These are phyloP conservation scores for Dictyostelium firmibasis DNA, from an alignment of 78 protist genomes.

Conservation along the genomic window DNA sequence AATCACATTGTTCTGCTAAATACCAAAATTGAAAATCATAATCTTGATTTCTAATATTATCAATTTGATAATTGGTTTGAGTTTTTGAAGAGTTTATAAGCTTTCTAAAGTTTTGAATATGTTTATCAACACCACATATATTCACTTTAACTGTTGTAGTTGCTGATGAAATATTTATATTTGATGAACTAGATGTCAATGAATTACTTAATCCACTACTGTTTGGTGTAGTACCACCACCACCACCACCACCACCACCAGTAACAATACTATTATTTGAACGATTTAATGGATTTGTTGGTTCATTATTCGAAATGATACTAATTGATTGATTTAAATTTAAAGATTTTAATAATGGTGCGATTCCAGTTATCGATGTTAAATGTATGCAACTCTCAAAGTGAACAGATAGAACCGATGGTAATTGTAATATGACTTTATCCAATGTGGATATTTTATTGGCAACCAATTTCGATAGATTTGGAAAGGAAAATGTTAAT, in stretches of 20 bases:
- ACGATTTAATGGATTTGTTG: no score
- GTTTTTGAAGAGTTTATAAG: not conserved
- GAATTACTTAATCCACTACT: not conserved
- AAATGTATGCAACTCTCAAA: not conserved
- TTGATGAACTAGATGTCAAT: not conserved
- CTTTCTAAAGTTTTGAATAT: not conserved
- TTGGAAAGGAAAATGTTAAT: not conserved
- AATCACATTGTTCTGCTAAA: not conserved
- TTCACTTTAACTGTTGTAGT: not conserved
- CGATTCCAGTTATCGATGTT: not conserved
- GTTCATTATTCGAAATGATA: not conserved
- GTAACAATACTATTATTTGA: no score
- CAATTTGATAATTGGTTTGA: not conserved
- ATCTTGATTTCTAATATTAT: not conserved
- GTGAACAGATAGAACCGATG: not conserved
- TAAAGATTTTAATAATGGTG: not conserved
- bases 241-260: no score
- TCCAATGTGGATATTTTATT: not conserved
- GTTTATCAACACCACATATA: constrained; percentile 1
- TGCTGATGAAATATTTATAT: not conserved
- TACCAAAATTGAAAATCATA: not conserved
- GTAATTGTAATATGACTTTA: not conserved
- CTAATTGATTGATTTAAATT: not conserved
- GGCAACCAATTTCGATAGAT: not conserved
- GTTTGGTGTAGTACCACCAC: not conserved